Evolutionary conservation across 805 yeast species (phyloP).

Genomic region (Zygosaccharomyces gambellarensis): DNA sequence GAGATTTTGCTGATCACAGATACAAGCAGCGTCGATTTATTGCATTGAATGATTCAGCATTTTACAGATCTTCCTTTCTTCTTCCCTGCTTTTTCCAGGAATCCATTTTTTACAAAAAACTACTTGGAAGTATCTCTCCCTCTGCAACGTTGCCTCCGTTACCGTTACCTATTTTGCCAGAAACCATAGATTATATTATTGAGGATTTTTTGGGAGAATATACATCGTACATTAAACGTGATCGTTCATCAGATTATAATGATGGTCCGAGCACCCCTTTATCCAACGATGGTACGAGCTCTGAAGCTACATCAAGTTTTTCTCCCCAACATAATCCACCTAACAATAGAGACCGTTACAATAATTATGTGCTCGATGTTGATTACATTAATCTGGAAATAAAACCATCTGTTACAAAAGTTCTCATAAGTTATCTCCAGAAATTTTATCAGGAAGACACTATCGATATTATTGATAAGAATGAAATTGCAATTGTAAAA

Average conservation of each 20-base stretch:
- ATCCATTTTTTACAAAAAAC: constrained; percentile 40
- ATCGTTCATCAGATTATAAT: constrained; percentile 2
- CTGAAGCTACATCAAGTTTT: not conserved
- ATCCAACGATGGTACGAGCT: not conserved
- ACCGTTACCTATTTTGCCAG: constrained; percentile 52
- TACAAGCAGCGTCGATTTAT: constrained; percentile 61
- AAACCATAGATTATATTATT: constrained; percentile 43
- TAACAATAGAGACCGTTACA: constrained; percentile 6
- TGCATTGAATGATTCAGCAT: constrained; percentile 71
- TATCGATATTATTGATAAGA: constrained; percentile 52
- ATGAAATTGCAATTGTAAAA: constrained; percentile 57
- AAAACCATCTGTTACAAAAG: constrained; percentile 33
- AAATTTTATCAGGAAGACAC: constrained; percentile 38
- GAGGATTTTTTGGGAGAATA: constrained; percentile 33
- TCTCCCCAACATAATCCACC: constrained; percentile 3
- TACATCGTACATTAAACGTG: constrained; percentile 4
- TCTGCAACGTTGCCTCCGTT: constrained; percentile 61
- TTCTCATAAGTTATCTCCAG: constrained; percentile 37
- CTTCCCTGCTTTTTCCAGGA: constrained; percentile 49
- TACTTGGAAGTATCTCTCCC: constrained; percentile 51
- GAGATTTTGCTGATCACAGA: constrained; percentile 43
- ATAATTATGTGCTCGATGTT: constrained; percentile 38
- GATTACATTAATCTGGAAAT: constrained; percentile 42
- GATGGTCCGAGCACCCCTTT: not conserved
- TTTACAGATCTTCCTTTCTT: constrained; percentile 72